A percentile compares a stretch with the other conserved stretches of the same genome.
Evolutionary conservation across 441 rosid genomes (phyloP).

Genomic region (Melastoma candidum): DNA sequence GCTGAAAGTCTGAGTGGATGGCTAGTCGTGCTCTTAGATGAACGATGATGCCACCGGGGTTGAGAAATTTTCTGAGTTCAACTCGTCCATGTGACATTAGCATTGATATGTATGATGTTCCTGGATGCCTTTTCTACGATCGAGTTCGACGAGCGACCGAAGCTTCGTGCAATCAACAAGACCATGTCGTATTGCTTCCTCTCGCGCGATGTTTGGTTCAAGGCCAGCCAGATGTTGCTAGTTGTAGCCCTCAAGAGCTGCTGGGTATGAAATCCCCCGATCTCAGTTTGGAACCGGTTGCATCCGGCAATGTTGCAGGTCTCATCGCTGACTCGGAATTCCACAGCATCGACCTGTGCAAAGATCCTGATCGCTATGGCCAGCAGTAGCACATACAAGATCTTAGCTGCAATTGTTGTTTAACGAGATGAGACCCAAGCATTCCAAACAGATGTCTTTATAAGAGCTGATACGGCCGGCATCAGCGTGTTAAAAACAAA

Average conservation of each 20-base stretch:
- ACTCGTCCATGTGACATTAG: not conserved
- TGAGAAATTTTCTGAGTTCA: not conserved
- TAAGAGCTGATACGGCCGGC: too few relatives aligned
- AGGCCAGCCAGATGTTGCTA: not conserved
- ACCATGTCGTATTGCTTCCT: conserved; percentile 1
- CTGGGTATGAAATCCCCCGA: not conserved
- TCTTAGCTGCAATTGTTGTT: too few relatives aligned
- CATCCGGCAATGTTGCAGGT: not conserved
- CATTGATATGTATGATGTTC: conserved; percentile 1
- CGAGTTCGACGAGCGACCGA: not conserved
- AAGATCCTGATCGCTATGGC: not conserved
- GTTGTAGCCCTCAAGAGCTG: conserved; percentile 1
- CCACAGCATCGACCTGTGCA: not conserved
- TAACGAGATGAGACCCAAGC: too few relatives aligned
- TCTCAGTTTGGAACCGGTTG: not conserved
- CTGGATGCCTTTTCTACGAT: not conserved
- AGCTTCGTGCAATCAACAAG: not conserved
- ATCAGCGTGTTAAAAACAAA: too few relatives aligned
- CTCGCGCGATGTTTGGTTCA: not conserved
- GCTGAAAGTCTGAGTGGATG: too few relatives aligned
- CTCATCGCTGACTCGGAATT: not conserved
- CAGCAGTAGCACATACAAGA: too few relatives aligned
- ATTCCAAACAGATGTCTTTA: too few relatives aligned
- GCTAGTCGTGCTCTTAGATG: too few relatives aligned
- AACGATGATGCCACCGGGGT: too few relatives aligned